phyloP scores from a whole-genome alignment of 2,329 filamentous ascomycete genomes.

The Trichophyton verrucosum region DNA sequence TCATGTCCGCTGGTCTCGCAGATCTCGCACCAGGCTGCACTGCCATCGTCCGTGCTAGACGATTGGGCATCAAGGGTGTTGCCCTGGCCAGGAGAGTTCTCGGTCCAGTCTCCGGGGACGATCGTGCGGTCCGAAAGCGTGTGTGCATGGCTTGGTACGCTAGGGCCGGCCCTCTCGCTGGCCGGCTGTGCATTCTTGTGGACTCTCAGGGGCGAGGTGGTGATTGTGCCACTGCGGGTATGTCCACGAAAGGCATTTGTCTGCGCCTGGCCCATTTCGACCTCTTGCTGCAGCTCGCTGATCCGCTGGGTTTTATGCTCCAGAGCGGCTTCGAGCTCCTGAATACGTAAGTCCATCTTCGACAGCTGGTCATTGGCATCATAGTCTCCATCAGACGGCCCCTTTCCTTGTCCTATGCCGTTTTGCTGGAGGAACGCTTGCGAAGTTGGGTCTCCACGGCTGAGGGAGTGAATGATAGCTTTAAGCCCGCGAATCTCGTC shows the following conservation, averaged over 20 bases:
- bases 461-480: constrained; percentile 93
- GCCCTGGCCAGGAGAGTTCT: constrained; percentile 17
- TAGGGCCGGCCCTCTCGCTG: constrained; percentile 20
- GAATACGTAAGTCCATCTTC: constrained; percentile 66
- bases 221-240: constrained; percentile 27
- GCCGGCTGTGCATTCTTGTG: constrained; percentile 18
- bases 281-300: constrained; percentile 73
- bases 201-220: constrained; percentile 22
- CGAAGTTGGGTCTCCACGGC: constrained; percentile 42
- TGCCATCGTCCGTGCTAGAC: constrained; percentile 59
- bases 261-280: constrained; percentile 37
- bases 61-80: constrained; percentile 29
- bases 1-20: constrained; percentile 88
- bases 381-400: constrained; percentile 33
- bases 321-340: constrained; percentile 60
- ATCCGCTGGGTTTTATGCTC: constrained; percentile 63
- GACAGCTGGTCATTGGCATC: constrained; percentile 44
- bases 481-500: constrained; percentile 96
- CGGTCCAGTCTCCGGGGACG: constrained; percentile 32
- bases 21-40: constrained; percentile 81
- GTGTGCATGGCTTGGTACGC: constrained; percentile 24
- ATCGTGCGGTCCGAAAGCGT: constrained; percentile 33
- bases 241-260: constrained; percentile 18
- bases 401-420: constrained; percentile 13
- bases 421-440: constrained; percentile 20